These are phyloP conservation scores for Isatis tinctoria DNA, from an alignment of 345 rosid genomes.

Conservation along the genomic window DNA sequence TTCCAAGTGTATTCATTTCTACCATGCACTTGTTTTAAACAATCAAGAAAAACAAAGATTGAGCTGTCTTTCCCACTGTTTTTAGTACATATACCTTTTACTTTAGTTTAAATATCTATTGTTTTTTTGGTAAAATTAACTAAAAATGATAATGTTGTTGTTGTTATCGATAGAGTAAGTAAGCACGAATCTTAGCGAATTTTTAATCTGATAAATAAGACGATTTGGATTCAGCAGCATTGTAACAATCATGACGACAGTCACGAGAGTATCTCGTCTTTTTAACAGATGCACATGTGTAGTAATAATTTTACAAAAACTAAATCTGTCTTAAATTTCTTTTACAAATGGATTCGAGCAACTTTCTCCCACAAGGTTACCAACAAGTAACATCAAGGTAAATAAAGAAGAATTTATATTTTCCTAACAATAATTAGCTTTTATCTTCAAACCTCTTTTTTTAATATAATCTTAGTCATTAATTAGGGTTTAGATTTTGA, in stretches of 20 bases:
- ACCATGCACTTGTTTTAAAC: background rate
- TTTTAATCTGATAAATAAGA: background rate
- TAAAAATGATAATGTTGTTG: background rate
- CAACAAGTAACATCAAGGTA: no score
- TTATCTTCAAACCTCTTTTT: no score
- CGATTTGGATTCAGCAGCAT: background rate
- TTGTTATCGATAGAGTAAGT: background rate
- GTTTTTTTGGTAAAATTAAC: no score
- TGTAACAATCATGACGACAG: background rate
- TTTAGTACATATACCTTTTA: no score
- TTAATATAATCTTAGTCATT: no score
- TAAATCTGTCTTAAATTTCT: no score
- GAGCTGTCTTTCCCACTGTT: background rate
- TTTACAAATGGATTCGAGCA: no score
- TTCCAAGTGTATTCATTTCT: background rate
- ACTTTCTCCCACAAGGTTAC: no score
- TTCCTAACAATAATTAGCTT: no score
- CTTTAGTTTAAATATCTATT: background rate
- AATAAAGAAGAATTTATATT: no score
- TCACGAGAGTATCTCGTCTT: background rate
- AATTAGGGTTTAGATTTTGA: no score
- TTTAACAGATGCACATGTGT: background rate
- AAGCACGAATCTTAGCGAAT: background rate
- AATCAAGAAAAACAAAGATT: background rate
- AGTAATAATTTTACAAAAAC: no score